Base-by-base conservation (phyloP, 192 early-diverging fungal genomes). In the Gryganskiella cystojenkinii region DNA sequence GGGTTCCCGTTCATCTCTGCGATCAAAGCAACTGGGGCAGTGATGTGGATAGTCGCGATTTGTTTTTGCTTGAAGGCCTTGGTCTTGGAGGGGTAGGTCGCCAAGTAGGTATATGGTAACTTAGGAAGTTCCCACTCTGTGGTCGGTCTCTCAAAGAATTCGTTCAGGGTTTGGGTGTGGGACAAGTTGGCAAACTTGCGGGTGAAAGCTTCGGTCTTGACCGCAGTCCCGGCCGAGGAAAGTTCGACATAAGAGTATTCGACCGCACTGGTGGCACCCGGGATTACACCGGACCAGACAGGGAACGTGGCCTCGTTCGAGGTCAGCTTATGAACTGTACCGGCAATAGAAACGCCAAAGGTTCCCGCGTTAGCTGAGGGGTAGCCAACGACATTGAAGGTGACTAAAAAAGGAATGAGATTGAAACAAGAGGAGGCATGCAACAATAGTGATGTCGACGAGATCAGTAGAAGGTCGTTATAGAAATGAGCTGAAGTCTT, bases 51-150 rank as follows among this genome's bases (percentile, higher is more conserved):
- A 27, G 84, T 85, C 15, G 81, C 80, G 35, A 85, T 54, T 27
- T 85, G 71, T 40, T 81, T 80, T n/a, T 80, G 69, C 27, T 74
- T 76, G 61, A 76, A 76, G 13, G 73, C 73, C 59, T 68, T 68
- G 13, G 60, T 63, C 80, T 79, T 81, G 59, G 75, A 74, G 31
- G 82, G 80, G 56, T 80, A 80, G 20, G 71, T 63, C 11, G 74
- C 76, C 33, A 78, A 56, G 65, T 80, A 85, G n/a, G 82, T 81
- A 40, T 85, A 79, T 47, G 84, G 84, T 15, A 85, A 25, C 8
- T 46, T 58, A 53, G 84, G 82, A 2, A 85, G 65, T 22, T 75
- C 53, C 42, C 67, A 75, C 11, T 68, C 56, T 20, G 84, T 85
- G 13, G 67, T 70, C 13, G 64, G 76, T 11, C 84, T 79, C 51